Percentiles rank a stretch among this genome's conserved stretches.
Conservation (phyloP, 306 rosid species). For the Dryas drummondii region DNA sequence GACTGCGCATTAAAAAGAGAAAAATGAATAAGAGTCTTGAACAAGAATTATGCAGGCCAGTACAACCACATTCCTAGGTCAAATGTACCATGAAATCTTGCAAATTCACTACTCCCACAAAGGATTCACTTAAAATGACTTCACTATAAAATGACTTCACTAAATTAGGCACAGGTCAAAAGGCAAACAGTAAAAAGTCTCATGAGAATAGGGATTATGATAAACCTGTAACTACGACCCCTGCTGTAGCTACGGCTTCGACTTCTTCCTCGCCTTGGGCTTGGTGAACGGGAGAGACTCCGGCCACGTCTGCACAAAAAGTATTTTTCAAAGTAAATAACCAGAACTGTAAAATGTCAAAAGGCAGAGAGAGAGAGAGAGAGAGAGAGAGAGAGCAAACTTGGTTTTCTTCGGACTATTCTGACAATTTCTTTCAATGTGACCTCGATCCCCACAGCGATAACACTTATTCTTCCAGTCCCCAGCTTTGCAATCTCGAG, state of each 20-base stretch:
- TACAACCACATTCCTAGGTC: background rate
- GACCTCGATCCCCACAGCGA: slow-evolving; percentile 56
- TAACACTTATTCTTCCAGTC: slow-evolving; percentile 59
- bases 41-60: background rate
- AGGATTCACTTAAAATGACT: background rate
- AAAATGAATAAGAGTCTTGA: background rate
- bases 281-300: slow-evolving; percentile 45
- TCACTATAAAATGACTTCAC: background rate
- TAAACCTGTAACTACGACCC: slow-evolving; percentile 51
- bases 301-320: slow-evolving; percentile 27
- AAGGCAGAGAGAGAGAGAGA: background rate
- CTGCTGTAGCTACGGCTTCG: slow-evolving; percentile 60
- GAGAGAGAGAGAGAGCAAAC: slow-evolving; percentile 8
- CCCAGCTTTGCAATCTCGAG: slow-evolving; percentile 59
- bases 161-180: background rate
- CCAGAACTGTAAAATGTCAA: background rate
- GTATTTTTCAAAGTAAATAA: background rate
- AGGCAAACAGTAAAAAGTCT: background rate
- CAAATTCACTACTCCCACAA: background rate
- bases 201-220: background rate
- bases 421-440: slow-evolving; percentile 53
- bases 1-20: slow-evolving; percentile 29
- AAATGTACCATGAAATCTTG: background rate
- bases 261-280: slow-evolving; percentile 53
- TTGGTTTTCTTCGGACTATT: slow-evolving; percentile 49